A percentile compares a stretch with the other conserved stretches of the same genome.
These are phyloP conservation scores for Microcos paniculata DNA, from an alignment of 345 rosid species.

Conservation along the genomic window DNA sequence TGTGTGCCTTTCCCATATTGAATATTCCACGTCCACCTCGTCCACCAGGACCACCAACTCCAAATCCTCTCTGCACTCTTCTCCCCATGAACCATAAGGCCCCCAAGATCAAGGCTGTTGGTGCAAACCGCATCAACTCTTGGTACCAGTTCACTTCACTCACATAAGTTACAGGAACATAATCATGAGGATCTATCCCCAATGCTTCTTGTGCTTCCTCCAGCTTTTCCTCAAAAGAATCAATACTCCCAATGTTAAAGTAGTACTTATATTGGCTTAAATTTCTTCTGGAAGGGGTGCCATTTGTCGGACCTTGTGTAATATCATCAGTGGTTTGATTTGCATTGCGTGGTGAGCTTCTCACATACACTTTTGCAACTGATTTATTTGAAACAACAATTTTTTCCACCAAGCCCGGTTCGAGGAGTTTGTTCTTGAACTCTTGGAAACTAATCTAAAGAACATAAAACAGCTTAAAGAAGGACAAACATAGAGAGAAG, in stretches of 20 bases:
- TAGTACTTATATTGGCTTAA: slow-evolving; percentile 36
- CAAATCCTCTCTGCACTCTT: slow-evolving; percentile 39
- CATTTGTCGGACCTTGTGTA: slow-evolving; percentile 19
- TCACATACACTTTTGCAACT: slow-evolving; percentile 49
- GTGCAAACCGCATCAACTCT: slow-evolving; percentile 42
- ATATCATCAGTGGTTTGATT: slow-evolving; percentile 28
- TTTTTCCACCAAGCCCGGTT: slow-evolving; percentile 49
- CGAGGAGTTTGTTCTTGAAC: slow-evolving; percentile 55
- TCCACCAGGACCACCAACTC: slow-evolving; percentile 49
- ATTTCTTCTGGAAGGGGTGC: slow-evolving; percentile 22
- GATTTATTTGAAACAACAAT: slow-evolving; percentile 53
- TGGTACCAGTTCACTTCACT: slow-evolving; percentile 40
- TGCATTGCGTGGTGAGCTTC: slow-evolving; percentile 16
- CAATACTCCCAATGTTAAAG: slow-evolving; percentile 49
- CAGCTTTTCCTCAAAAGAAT: slow-evolving; percentile 55
- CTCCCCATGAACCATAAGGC: slow-evolving; percentile 36
- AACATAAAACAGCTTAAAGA: slow-evolving; percentile 15
- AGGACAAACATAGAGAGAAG: not conserved
- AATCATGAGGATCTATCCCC: slow-evolving; percentile 44
- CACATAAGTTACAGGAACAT: slow-evolving; percentile 40
- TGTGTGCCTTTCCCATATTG: slow-evolving; percentile 46
- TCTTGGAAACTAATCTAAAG: slow-evolving; percentile 58
- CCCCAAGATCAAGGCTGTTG: slow-evolving; percentile 36
- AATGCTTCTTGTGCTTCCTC: slow-evolving; percentile 48
- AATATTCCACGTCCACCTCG: slow-evolving; percentile 46